Base-by-base conservation (phyloP, 1,284 basidiomycete species). In the Cryptococcus depauperatus region DNA sequence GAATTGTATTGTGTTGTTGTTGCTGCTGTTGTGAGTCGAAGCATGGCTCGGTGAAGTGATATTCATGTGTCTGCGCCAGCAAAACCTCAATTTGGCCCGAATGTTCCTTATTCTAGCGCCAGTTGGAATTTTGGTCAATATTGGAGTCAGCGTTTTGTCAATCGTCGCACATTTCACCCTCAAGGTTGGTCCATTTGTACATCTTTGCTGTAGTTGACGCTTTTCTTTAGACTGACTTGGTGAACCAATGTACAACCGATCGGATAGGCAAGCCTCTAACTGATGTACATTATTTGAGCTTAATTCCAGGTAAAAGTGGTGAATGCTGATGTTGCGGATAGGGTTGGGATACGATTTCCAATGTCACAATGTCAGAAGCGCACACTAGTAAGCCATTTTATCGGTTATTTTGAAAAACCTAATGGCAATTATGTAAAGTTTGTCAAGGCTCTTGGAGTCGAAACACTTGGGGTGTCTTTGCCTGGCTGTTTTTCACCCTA, bases 161-260 rank as follows among this genome's bases (percentile, higher is more conserved):
- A 71, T 80, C 7, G 65, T 85, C 6, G 68, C 77, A 1, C 85
- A 87, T 59, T 86, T 84, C 64, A 69, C 73, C 1, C 74, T 77
- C 60, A 84, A 87, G 77, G 80, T 61, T 27, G 18, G 37, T 16
- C 18, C 34, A 10, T 35, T 18, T 9, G 11, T 26, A 19, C 5
- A 29, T 34, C 16, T 6, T 21, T 25, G 8, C 16, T 10, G 9
- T 21, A 21, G 22, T 41, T 9, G 7, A 28, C 28, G 16, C 19
- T 29, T 13, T 27, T 19, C 26, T 18, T 9, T 37, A 61, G 80
- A 65, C 69, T 37, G 74, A 76, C 37, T 69, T 83, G 32, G 76
- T 85, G 42, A 67, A 55, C 29, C 69, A 74, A 61, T 82, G 77
- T 55, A 65, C 67, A 19, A 58, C 58, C 35, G 47, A 74, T 25